Conservation (phyloP, 306 rosid species). For the Castanea mollissima region DNA sequence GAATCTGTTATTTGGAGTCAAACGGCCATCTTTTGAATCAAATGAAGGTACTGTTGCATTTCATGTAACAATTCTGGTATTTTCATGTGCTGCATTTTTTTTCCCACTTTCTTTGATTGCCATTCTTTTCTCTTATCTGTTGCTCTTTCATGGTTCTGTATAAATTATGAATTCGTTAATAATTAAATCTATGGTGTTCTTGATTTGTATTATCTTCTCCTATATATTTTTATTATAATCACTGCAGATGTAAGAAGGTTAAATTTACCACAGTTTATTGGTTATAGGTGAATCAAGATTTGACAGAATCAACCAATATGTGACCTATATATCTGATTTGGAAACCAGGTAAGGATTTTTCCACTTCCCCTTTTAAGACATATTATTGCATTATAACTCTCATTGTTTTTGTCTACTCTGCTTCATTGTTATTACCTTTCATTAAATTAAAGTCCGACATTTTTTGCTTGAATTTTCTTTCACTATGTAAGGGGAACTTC, state of each 20-base stretch:
- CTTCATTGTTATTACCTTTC: not conserved
- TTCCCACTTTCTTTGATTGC: slow-evolving; percentile 11
- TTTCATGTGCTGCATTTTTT: slow-evolving; percentile 15
- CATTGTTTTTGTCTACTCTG: not conserved
- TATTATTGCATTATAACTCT: slow-evolving; percentile 4
- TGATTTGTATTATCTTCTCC: slow-evolving; percentile 21
- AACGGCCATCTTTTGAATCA: slow-evolving; percentile 61
- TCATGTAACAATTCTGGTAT: slow-evolving; percentile 12
- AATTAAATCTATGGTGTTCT: slow-evolving; percentile 7
- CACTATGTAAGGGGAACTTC: slow-evolving; percentile 58
- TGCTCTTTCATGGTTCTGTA: slow-evolving; percentile 4
- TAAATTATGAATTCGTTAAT: slow-evolving; percentile 1
- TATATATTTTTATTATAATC: slow-evolving; percentile 4
- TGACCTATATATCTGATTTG: slow-evolving; percentile 76
- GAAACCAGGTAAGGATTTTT: slow-evolving; percentile 65
- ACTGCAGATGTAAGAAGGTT: slow-evolving; percentile 17
- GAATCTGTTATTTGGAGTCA: slow-evolving; percentile 73
- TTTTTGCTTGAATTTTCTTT: slow-evolving; percentile 23
- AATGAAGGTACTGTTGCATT: slow-evolving; percentile 48
- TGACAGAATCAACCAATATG: slow-evolving; percentile 78
- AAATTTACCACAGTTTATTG: slow-evolving; percentile 17
- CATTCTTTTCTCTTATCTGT: not conserved
- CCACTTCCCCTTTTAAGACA: slow-evolving; percentile 9
- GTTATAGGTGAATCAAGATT: slow-evolving; percentile 49
- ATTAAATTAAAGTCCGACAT: slow-evolving; percentile 12